These are phyloP conservation scores for Hypoxylon trugodes DNA, from an alignment of 495 filamentous ascomycete species.

Conservation along the genomic window DNA sequence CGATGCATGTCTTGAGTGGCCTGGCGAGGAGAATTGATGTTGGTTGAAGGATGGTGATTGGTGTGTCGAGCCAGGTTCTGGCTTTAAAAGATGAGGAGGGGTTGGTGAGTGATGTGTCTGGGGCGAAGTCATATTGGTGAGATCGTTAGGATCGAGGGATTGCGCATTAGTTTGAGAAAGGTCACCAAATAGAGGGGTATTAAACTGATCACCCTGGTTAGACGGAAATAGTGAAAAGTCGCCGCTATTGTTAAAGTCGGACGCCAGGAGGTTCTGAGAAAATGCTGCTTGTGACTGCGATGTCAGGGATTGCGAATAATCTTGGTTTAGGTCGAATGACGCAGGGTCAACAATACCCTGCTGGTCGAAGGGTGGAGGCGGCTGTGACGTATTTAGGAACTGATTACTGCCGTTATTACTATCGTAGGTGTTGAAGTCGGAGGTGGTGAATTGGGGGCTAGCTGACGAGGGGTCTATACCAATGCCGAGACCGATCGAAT, in stretches of 20 bases:
- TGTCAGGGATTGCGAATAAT: slow-evolving; percentile 49
- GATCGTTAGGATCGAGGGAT: slow-evolving; percentile 58
- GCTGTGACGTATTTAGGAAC: slow-evolving; percentile 52
- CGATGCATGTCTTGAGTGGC: slow-evolving; percentile 80
- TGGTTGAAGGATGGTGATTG: slow-evolving; percentile 66
- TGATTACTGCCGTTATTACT: slow-evolving; percentile 42
- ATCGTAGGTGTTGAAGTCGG: slow-evolving; percentile 49
- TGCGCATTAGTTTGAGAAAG: slow-evolving; percentile 63
- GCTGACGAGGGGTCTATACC: slow-evolving; percentile 53
- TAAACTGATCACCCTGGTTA: slow-evolving; percentile 52
- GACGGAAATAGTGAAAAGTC: slow-evolving; percentile 65
- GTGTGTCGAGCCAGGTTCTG: slow-evolving; percentile 66
- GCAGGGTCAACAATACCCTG: slow-evolving; percentile 49
- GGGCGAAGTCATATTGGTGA: slow-evolving; percentile 75
- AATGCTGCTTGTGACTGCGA: slow-evolving; percentile 46
- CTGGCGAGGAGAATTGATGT: slow-evolving; percentile 61
- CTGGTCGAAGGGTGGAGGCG: too few relatives aligned
- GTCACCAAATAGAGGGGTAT: slow-evolving; percentile 59
- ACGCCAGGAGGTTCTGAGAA: slow-evolving; percentile 48
- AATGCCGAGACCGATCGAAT: slow-evolving; percentile 58
- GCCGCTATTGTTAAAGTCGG: slow-evolving; percentile 51
- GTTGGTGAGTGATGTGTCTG: slow-evolving; percentile 67
- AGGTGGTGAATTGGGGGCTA: slow-evolving; percentile 44
- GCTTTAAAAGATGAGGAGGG: slow-evolving; percentile 74
- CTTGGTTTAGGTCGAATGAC: slow-evolving; percentile 52